Conservation (phyloP, 257 asterid genomes). For the Cinchona pubescens region DNA sequence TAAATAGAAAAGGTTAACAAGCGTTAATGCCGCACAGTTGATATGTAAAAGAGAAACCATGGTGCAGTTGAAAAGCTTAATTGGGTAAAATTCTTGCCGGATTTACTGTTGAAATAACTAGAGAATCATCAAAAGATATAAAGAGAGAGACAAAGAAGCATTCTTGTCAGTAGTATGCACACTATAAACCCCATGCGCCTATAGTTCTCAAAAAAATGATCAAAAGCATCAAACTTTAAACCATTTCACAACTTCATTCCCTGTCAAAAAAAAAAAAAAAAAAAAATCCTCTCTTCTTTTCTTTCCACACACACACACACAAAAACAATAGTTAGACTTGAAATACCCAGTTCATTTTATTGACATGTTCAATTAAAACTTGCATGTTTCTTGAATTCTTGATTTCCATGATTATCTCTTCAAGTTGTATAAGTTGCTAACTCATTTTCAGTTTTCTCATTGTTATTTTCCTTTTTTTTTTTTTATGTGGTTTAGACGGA, state of each 20-base stretch:
- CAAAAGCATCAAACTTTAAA: background rate
- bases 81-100: slow-evolving; percentile 61
- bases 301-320: background rate
- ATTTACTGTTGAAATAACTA: slow-evolving; percentile 30
- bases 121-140: slow-evolving; percentile 18
- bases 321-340: background rate
- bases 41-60: slow-evolving; percentile 70
- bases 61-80: slow-evolving; percentile 59
- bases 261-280: background rate
- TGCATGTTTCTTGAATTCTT: too few species aligned
- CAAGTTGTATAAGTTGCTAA: background rate
- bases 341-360: background rate
- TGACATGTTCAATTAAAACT: background rate
- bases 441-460: background rate
- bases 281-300: slow-evolving; percentile 1
- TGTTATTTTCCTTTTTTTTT: too few species aligned
- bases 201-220: too few species aligned
- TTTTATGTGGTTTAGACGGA: slow-evolving; percentile 48
- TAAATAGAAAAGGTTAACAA: slow-evolving; percentile 29
- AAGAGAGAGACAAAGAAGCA: slow-evolving; percentile 52
- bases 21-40: slow-evolving; percentile 54
- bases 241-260: background rate
- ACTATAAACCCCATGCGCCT: too few species aligned
- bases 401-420: background rate
- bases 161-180: slow-evolving; percentile 49